phyloP scores from a whole-genome alignment of 2,329 filamentous ascomycete genomes.

The Cryphonectria nitschkei region DNA sequence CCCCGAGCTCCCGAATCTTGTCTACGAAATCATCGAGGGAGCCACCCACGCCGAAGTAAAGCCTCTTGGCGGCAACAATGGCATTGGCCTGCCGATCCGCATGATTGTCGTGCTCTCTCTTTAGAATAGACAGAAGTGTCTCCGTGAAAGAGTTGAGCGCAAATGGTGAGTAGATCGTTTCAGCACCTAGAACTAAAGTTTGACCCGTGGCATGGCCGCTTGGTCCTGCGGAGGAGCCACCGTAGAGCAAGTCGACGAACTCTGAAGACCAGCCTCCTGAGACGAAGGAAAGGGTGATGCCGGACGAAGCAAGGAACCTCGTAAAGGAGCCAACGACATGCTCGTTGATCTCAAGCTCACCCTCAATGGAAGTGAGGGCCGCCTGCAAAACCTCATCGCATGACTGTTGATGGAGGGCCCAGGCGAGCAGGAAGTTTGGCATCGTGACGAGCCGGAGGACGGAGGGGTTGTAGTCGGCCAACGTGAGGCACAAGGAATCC shows the following conservation, averaged over 20 bases:
- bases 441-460: constrained; percentile 79
- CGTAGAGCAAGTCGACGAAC: constrained; percentile 64
- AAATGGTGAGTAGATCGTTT: constrained; percentile 82
- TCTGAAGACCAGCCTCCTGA: constrained; percentile 75
- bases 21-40: constrained; percentile 76
- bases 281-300: constrained; percentile 66
- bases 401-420: constrained; percentile 54
- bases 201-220: constrained; percentile 28
- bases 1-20: constrained; percentile 53
- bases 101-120: constrained; percentile 45
- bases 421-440: constrained; percentile 76
- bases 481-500: constrained; percentile 58
- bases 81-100: constrained; percentile 56
- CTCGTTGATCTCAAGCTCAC: constrained; percentile 67
- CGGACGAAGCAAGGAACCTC: constrained; percentile 50
- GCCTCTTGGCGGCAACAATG: constrained; percentile 74
- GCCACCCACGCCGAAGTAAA: constrained; percentile 85
- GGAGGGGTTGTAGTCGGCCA: constrained; percentile 80
- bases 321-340: constrained; percentile 63
- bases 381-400: constrained; percentile 45
- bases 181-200: constrained; percentile 70
- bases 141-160: constrained; percentile 71
- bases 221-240: not conserved
- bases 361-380: constrained; percentile 52
- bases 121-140: constrained; percentile 63